Evolutionary conservation across 108 stramenopile species (phyloP), one percentile per base, ranked within the genome.

Genomic region (Asterionellopsis glacialis): DNA sequence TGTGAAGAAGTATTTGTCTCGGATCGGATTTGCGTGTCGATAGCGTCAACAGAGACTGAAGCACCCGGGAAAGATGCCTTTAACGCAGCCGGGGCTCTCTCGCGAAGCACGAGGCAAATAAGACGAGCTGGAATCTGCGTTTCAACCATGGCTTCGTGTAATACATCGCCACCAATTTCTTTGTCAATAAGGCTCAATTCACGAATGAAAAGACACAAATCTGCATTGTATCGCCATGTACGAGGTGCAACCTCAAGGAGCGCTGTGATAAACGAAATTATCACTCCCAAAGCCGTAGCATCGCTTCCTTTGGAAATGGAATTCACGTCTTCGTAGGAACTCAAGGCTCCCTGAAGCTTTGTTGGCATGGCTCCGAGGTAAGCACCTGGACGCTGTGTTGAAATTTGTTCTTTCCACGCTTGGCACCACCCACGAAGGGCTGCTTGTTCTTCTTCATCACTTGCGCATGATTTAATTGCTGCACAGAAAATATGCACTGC

Each of bases 121-220:
- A 97, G 54, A 28, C 93, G 66, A 15, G 80, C 74, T 10, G 85
- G 81, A 48, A 95, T 62, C 52, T 88, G 77, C 40, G 85, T 76
- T 33, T 65, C 80, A 27, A 77, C 58, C 66, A 97, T 75, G 23
- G 87, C 84, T 41, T 62, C 42, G 5, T 84, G 76, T 27, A 95
- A 53, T 10, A 77, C 24, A 45, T 64, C 59, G 14, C 72, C 80
- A 24, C 75, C 83, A 27, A 43, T 18, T 11, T 55, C 60, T 0
- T 40, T n/a, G n/a, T 68, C 59, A 1, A 68, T 47, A 58, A 47
- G 68, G 9, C 85, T 75, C 38, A 95, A 73, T 24, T 90, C 79
- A 51, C 87, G 58, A 23, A 95, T 68, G 27, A 95, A 77, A 16
- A 68, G 53, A 55, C 64, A 84, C 14, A 94, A 55, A 50, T 94